Conservation (phyloP, 1,284 basidiomycete genomes). For the Sporisorium reilianum region DNA sequence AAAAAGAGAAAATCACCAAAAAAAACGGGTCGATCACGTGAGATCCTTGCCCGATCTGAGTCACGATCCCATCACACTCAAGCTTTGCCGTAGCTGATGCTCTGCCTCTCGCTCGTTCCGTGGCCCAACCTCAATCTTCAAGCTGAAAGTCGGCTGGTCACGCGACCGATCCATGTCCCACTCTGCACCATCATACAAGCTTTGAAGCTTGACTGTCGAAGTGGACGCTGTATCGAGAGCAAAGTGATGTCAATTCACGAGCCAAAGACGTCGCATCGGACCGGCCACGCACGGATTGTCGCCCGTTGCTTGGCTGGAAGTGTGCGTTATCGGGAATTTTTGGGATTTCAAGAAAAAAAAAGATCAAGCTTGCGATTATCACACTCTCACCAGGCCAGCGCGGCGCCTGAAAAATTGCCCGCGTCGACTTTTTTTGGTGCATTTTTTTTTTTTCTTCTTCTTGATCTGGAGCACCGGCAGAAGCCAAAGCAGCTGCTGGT, state of each 20-base stretch:
- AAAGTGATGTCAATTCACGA: conserved; percentile 1
- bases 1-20: neutral
- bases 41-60: conserved; percentile 2
- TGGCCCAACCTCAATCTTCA: no score
- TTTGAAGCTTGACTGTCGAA: no score
- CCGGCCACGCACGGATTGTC: conserved; percentile 1
- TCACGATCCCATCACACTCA: neutral
- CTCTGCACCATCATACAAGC: no score
- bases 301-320: neutral
- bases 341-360: neutral
- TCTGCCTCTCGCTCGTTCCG: no score
- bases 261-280: conserved; percentile 1
- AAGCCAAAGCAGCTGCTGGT: neutral
- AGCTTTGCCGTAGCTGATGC: no score
- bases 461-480: neutral
- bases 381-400: no score
- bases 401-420: conserved; percentile 15
- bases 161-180: neutral
- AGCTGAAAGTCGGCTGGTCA: neutral
- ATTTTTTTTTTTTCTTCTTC: neutral
- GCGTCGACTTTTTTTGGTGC: neutral
- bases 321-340: conserved; percentile 12
- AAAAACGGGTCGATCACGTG: conserved; percentile 8
- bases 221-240: no score
- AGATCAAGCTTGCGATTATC: conserved; percentile 7